Base-by-base conservation (phyloP, 495 filamentous ascomycete genomes). In the Aspergillus cristatus region DNA sequence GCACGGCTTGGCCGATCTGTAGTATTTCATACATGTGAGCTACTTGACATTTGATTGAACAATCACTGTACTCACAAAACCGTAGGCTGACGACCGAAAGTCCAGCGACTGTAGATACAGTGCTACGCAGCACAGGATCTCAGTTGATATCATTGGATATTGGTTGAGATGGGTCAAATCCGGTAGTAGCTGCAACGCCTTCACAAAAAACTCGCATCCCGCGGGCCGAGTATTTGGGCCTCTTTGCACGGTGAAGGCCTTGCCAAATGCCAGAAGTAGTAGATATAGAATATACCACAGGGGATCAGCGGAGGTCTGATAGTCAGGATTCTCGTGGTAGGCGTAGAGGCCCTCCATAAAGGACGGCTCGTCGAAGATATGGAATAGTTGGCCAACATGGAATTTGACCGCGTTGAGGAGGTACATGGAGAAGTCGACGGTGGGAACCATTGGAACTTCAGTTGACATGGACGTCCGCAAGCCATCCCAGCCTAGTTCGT, bases 241-340 rank as follows among this genome's bases (percentile, higher is more conserved):
- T 35, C 55, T 49, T 13, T 60, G 59, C 15, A 62, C 57, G 14
- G 62, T 48, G 28, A 70, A 65, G 3, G 54, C 62, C 37, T 68
- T 70, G 3, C 62, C 64, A 38, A 70, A 62, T 2, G 64, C 62
- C 8, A 70, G 40, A 28, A 70, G 56, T 3, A 68, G 48, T 24
- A 68, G 56, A 30, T 61, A 68, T 32, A 68, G 65, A 14, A 67
- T 61, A 34, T 64, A 67, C 65, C 64, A 70, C 28, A 68, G 16
- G 8, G 20, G 20, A 10, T 50, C 38, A 3, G 46, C 32, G 1
- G 48, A 47, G 10, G 50, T 48, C 22, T 45, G 45, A 5, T 43
- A 47, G 17, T 52, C 46, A 3, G 49, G 42, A 1, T 47, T 48
- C 1, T 57, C 50, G 37, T 70, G 60, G 28, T 63, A 65, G 1